These are phyloP conservation scores for Endogone sp. DNA, from an alignment of 192 early-diverging fungal genomes.

Conservation along the genomic window DNA sequence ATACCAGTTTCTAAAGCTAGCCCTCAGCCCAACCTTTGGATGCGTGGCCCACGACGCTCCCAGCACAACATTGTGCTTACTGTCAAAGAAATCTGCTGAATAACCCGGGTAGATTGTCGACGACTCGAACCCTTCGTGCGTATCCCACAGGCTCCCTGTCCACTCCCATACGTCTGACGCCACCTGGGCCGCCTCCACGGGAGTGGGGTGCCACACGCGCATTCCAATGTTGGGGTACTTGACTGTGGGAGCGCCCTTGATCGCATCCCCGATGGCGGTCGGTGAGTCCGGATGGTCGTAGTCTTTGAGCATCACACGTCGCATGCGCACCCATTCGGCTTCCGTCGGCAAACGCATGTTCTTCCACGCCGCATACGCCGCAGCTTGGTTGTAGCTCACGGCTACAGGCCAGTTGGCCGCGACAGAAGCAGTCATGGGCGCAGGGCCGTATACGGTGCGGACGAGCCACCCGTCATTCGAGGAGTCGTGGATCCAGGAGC, in stretches of 20 bases:
- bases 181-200: conserved; percentile 32
- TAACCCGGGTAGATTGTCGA: conserved; percentile 84
- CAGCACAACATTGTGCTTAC: conserved; percentile 75
- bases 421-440: conserved; percentile 42
- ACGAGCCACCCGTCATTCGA: conserved; percentile 3
- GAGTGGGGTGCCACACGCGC: conserved; percentile 57
- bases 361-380: conserved; percentile 56
- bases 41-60: conserved; percentile 89
- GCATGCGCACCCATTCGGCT: conserved; percentile 52
- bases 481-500: conserved; percentile 46
- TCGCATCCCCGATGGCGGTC: conserved; percentile 24
- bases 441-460: conserved; percentile 65
- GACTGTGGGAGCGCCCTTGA: too few relatives aligned
- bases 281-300: conserved; percentile 22
- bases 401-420: conserved; percentile 69
- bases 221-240: conserved; percentile 66
- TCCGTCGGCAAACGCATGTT: conserved; percentile 75
- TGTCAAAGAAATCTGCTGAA: conserved; percentile 88
- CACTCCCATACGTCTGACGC: conserved; percentile 76
- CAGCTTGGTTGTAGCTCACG: conserved; percentile 64
- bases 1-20: conserved; percentile 89
- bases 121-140: conserved; percentile 54
- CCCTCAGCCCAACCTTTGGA: conserved; percentile 62
- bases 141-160: conserved; percentile 65
- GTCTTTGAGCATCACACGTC: too few relatives aligned